Percentiles rank a stretch among this genome's conserved stretches.
Conservation (phyloP, 1,284 basidiomycete genomes). For the Boletus smithii region DNA sequence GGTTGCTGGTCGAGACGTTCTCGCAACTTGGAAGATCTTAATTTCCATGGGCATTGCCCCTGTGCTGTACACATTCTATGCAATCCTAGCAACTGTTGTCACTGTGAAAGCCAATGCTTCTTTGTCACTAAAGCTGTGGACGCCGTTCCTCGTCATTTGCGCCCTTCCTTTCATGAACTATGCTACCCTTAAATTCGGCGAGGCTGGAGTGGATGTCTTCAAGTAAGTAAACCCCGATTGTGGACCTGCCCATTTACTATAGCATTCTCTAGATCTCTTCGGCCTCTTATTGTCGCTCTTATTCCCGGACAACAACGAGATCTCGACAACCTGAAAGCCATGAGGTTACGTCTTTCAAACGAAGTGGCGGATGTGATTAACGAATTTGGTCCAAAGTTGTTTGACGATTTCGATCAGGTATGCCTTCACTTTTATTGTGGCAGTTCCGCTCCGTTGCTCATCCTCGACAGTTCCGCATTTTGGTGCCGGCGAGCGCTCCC, state of each 20-base stretch:
- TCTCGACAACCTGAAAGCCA: slow-evolving; percentile 76
- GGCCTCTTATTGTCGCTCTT: slow-evolving; percentile 87
- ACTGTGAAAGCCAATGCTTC: slow-evolving; percentile 69
- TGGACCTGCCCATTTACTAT: slow-evolving; percentile 39
- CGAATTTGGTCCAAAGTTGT: slow-evolving; percentile 84
- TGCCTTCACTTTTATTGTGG: slow-evolving; percentile 19
- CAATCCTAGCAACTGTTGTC: slow-evolving; percentile 74
- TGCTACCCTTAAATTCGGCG: slow-evolving; percentile 96
- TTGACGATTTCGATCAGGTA: slow-evolving; percentile 86
- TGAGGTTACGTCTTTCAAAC: slow-evolving; percentile 77
- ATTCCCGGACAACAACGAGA: slow-evolving; percentile 89
- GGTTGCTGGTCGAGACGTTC: slow-evolving; percentile 90
- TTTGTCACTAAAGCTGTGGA: slow-evolving; percentile 65
- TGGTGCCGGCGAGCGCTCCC: slow-evolving; percentile 79
- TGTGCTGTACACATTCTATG: slow-evolving; percentile 83
- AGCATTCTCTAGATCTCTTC: slow-evolving; percentile 67
- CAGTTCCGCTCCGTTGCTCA: slow-evolving; percentile 5
- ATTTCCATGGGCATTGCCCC: slow-evolving; percentile 92
- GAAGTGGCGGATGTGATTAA: slow-evolving; percentile 90
- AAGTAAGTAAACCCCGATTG: slow-evolving; percentile 59
- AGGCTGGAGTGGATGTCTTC: slow-evolving; percentile 97
- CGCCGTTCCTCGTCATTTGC: slow-evolving; percentile 77
- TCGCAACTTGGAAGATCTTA: slow-evolving; percentile 98
- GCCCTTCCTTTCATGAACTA: slow-evolving; percentile 88
- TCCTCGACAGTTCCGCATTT: slow-evolving; percentile 64